Evolutionary conservation across 352 stramenopile species (phyloP), one percentile per base, ranked within the genome.

Genomic region (Pelagophyceae sp.): DNA sequence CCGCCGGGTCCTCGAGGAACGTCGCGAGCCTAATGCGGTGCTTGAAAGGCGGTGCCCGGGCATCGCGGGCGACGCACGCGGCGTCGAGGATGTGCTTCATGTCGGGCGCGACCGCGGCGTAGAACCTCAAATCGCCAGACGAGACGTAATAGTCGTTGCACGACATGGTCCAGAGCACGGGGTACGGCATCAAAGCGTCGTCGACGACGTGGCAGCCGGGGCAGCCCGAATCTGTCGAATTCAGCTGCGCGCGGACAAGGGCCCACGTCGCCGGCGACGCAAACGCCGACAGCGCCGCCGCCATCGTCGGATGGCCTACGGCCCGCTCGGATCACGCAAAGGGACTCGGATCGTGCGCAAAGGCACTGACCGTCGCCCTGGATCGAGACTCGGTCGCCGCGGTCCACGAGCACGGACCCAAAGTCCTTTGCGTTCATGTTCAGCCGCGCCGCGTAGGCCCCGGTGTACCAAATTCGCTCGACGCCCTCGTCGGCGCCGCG

Each of bases 321-420:
- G n/a, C n/a, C n/a, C n/a, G n/a, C n/a, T 75, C 54, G n/a, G n/a
- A n/a, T n/a, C n/a, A n/a, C n/a, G n/a, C 54, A 64, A 27, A 64
- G 27, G n/a, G 27, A 64, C 54, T n/a, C 54, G n/a, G 27, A 64
- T 27, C n/a, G 27, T 27, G 27, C 27, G 27, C n/a, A n/a, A n/a
- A n/a, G n/a, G n/a, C n/a, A n/a, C n/a, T n/a, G n/a, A n/a, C n/a
- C 38, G 72, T 84, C 80, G 37, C 80, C 80, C 61, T 84, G 80
- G 67, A 84, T 84, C 0, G 80, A 70, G 0, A 84, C 80, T 20
- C 80, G 78, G 77, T 84, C 80, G 11, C 80, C 80, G 32, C 80
- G 80, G 71, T 84, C 80, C 5, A 84, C 77, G 0, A 84, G 37
- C 29, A 84, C 65, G 19, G 78, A 78, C 60, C 81, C 79, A 58